Evolutionary conservation across 2,329 filamentous ascomycete genomes (phyloP), one percentile per base, ranked within the genome.

Genomic region (Hypoxylon sp.): DNA sequence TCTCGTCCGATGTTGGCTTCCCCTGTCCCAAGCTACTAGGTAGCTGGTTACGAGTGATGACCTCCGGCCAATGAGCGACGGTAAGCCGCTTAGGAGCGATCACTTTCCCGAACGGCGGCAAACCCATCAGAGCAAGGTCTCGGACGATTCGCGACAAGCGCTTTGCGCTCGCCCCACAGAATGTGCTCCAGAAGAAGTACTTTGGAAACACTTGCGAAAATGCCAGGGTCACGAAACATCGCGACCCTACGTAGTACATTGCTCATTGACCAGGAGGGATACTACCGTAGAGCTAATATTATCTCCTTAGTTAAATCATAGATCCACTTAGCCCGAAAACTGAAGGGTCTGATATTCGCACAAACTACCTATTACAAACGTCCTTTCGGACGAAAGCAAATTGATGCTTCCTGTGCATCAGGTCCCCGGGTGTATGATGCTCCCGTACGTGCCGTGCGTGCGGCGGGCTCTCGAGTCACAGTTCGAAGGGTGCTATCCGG

Each of bases 91-190:
- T 74, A 74, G 58, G 62, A 67, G 62, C 68, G 69, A 69, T 72
- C 71, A 71, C 66, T 59, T 69, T 59, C 59, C 64, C 68, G 64
- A 75, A 69, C 70, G 73, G 71, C 70, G 73, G 71, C 66, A 75
- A 72, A 70, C 50, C 51, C 50, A 55, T 68, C 67, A 65, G 56
- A 70, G 57, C 68, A 62, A 54, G 54, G 51, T 65, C 63, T 67
- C 61, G 65, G 65, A 69, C 61, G 65, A 68, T 60, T 67, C 70
- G 70, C 69, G 67, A 69, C 71, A 76, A 75, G 75, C 75, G 74
- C 74, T 74, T 72, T 73, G 64, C 66, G 68, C 64, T 65, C 54
- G 69, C 69, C 66, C 67, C 64, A 71, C 63, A 57, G 44, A 68
- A 68, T 55, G 54, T 69, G 50, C 51, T 57, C 61, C 61, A 67